phyloP scores from a whole-genome alignment of 495 filamentous ascomycete genomes.

The Eremomyces bilateralis region DNA sequence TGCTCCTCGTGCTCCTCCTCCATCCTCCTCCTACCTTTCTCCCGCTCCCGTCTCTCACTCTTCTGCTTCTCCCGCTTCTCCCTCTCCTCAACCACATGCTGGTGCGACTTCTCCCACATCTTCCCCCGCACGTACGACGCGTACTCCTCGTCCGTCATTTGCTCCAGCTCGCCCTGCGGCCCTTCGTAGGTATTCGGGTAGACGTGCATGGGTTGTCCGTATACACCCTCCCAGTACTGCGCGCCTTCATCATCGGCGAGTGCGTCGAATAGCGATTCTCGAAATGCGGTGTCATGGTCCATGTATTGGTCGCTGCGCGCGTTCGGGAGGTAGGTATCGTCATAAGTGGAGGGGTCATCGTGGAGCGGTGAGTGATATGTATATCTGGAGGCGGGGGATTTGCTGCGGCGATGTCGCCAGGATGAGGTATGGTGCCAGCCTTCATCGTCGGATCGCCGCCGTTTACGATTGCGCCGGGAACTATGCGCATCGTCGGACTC shows the following conservation, averaged over 20 bases:
- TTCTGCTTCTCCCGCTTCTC: slow-evolving; percentile 27
- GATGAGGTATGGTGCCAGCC: neutral
- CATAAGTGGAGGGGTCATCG: slow-evolving; percentile 23
- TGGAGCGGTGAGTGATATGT: slow-evolving; percentile 12
- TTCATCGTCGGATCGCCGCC: neutral
- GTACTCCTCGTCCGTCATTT: slow-evolving; percentile 84
- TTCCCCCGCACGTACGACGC: slow-evolving; percentile 54
- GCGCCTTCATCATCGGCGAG: slow-evolving; percentile 96
- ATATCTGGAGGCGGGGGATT: slow-evolving; percentile 7
- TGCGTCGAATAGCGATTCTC: slow-evolving; percentile 95
- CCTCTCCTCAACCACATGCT: slow-evolving; percentile 41
- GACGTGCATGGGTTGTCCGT: slow-evolving; percentile 71
- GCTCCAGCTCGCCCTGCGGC: slow-evolving; percentile 43
- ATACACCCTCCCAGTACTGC: slow-evolving; percentile 81
- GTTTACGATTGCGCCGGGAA: slow-evolving; percentile 1
- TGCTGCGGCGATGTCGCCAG: slow-evolving; percentile 8
- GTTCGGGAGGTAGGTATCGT: slow-evolving; percentile 28
- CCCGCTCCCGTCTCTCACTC: slow-evolving; percentile 19
- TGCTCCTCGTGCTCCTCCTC: slow-evolving; percentile 2
- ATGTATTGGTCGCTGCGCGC: slow-evolving; percentile 16
- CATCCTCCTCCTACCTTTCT: slow-evolving; percentile 10
- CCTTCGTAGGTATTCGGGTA: slow-evolving; percentile 21
- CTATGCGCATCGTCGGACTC: slow-evolving; percentile 4
- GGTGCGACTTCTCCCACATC: slow-evolving; percentile 84
- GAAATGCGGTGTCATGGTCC: slow-evolving; percentile 53